phyloP scores from a whole-genome alignment of 441 rosid genomes.

The Rhodomyrtus psidioides region DNA sequence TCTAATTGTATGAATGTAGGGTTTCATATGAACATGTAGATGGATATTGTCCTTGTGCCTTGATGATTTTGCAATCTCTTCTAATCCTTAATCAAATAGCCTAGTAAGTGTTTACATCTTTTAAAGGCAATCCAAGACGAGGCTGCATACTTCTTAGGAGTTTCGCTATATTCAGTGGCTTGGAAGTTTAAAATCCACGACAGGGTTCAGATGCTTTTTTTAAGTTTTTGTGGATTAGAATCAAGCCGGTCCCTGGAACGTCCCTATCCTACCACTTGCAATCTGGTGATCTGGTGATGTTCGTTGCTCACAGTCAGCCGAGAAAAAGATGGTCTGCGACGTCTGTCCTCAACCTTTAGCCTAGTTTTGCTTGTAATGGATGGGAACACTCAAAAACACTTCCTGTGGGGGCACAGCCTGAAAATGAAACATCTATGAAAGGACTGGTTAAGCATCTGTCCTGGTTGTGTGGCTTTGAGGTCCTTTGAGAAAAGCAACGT shows the following conservation, averaged over 20 bases:
- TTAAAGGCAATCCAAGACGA: neutral
- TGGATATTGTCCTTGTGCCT: neutral
- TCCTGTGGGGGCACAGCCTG: neutral
- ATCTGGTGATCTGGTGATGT: neutral
- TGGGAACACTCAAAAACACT: neutral
- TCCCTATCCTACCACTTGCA: neutral
- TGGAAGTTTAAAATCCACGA: neutral
- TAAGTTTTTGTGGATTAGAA: neutral
- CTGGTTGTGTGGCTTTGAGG: neutral
- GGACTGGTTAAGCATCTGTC: neutral
- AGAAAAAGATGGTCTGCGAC: neutral
- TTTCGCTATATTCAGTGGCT: neutral
- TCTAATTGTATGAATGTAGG: neutral
- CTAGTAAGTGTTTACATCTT: neutral
- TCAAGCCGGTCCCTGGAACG: neutral
- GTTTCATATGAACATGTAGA: neutral
- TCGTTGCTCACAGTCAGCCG: neutral
- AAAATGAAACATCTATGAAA: neutral
- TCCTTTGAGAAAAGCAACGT: neutral
- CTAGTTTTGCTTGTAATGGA: neutral
- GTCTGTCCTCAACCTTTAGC: neutral
- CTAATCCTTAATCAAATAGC: neutral
- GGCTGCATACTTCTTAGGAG: neutral
- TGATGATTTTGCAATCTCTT: neutral
- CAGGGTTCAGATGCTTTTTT: neutral